Conservation (phyloP, 345 rosid genomes). For the Citrus sp. region DNA sequence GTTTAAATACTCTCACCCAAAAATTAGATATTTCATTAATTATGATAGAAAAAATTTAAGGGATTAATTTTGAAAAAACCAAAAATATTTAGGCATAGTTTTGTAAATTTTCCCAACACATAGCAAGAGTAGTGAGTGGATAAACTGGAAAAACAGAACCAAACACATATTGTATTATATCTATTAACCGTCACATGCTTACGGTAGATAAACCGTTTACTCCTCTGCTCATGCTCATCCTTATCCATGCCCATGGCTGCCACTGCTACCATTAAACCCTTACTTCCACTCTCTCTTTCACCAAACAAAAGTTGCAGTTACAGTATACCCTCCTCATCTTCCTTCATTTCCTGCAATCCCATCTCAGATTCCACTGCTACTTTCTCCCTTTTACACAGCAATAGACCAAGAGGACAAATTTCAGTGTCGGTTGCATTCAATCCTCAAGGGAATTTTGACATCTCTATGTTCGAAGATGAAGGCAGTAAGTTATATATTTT, state of each 20-base stretch:
- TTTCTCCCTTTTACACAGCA: background rate
- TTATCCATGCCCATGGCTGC: constrained; percentile 23
- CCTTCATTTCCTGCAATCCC: constrained; percentile 39
- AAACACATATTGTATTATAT: background rate
- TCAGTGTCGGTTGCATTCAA: constrained; percentile 70
- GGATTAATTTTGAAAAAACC: no score
- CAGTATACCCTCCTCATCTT: constrained; percentile 8
- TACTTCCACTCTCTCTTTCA: constrained; percentile 32
- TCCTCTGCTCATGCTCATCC: no score
- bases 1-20: no score
- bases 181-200: background rate
- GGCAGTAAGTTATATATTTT: constrained; percentile 25
- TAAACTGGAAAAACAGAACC: background rate
- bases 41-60: no score
- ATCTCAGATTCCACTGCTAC: constrained; percentile 14
- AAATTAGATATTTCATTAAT: no score
- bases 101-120: no score
- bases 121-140: background rate
- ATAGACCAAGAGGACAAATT: constrained; percentile 26
- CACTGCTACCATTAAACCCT: constrained; percentile 23
- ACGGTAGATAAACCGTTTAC: background rate
- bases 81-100: no score
- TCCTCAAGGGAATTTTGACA: constrained; percentile 81
- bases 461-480: constrained; percentile 47
- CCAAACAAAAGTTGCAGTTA: constrained; percentile 7